Percentiles rank a stretch among this genome's conserved stretches.
Conservation (phyloP, 148 eudicot genomes). For the Diospyros kaki region DNA sequence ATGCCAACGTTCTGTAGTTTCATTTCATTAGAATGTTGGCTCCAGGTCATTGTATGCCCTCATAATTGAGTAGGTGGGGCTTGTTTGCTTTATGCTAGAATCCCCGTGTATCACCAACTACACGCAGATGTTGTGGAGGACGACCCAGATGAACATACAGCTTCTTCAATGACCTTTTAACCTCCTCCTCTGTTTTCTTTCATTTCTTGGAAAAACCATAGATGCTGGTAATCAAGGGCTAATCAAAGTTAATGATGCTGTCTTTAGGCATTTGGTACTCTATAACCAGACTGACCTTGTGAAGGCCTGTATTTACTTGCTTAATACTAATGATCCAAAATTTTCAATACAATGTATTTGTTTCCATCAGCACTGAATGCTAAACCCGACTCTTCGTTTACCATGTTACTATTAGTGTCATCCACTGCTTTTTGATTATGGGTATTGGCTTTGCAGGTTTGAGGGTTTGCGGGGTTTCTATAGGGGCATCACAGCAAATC, state of each 20-base stretch:
- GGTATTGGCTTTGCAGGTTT: conserved; percentile 42
- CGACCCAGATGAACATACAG: background rate
- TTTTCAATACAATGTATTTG: no score
- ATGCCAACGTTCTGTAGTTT: background rate
- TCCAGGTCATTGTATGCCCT: background rate
- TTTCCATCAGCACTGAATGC: no score
- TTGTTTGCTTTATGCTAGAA: background rate
- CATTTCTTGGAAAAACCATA: no score
- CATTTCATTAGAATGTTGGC: background rate
- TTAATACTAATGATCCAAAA: no score
- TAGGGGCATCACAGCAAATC: conserved; percentile 57
- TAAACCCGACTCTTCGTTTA: no score
- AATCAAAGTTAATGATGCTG: no score
- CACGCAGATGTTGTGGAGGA: background rate
- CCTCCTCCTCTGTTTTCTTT: background rate
- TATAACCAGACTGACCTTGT: no score
- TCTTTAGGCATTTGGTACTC: no score
- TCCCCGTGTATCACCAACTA: background rate
- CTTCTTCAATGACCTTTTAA: background rate
- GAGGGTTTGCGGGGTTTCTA: conserved; percentile 72
- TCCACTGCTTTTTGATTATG: no score
- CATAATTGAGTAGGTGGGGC: background rate
- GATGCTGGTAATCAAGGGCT: no score
- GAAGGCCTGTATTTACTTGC: no score
- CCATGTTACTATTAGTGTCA: no score